phyloP scores from a whole-genome alignment of 257 asterid species.

The Anisodus tanguticus region DNA sequence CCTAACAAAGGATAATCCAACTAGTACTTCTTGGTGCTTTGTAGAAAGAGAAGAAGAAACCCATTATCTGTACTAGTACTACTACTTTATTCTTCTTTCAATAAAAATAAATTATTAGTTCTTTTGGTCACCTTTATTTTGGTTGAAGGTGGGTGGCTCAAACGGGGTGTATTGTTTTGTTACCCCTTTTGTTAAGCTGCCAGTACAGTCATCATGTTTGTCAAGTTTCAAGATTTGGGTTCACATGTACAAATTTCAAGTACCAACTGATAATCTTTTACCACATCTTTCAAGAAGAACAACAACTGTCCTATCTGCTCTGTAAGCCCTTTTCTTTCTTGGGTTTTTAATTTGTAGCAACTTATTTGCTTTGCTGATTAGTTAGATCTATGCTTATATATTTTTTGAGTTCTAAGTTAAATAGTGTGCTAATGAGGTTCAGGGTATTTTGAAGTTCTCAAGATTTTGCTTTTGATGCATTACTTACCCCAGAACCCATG shows the following conservation, averaged over 20 bases:
- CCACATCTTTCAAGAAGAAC: not conserved
- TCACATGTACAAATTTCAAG: constrained; percentile 17
- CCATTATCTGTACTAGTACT: constrained; percentile 11
- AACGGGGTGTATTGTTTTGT: not conserved
- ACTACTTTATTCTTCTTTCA: not conserved
- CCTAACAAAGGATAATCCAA: constrained; percentile 46
- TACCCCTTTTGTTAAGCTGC: constrained; percentile 14
- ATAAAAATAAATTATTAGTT: not conserved
- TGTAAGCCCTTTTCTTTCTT: not conserved
- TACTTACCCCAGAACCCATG: no score
- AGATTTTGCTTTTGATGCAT: not conserved
- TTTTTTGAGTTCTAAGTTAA: not conserved
- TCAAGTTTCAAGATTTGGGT: not conserved
- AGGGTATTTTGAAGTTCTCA: not conserved
- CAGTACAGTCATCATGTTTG: not conserved
- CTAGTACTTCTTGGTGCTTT: constrained; percentile 17
- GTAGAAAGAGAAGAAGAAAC: constrained; percentile 19
- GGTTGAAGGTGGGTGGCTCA: not conserved
- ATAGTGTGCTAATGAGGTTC: not conserved
- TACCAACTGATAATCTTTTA: not conserved
- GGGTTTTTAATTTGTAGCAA: not conserved
- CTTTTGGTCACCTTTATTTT: not conserved
- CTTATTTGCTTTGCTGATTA: not conserved
- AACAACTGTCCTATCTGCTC: not conserved
- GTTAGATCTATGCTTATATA: not conserved